Evolutionary conservation across 495 filamentous ascomycete species (phyloP), one percentile per base, ranked within the genome.

Genomic region (Zalerion maritima): DNA sequence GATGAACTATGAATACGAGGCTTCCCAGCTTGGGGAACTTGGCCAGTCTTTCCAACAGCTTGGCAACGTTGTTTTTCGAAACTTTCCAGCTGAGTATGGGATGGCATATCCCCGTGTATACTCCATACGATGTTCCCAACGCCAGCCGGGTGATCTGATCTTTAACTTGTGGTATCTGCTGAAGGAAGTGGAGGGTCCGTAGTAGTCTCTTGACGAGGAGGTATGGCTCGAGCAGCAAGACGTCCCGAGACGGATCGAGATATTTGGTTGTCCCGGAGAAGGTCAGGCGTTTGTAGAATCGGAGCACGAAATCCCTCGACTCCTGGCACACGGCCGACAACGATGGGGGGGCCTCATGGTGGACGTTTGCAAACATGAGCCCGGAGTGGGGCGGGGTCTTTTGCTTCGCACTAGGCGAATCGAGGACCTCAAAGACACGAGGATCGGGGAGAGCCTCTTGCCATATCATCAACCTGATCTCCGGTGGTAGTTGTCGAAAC

Each of bases 221-320:
- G 34, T 64, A 62, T 3, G 59, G 59, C 38, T 64, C 59, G 18
- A 64, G 56, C n/a, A 64, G 47, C 24, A 64, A 38, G 18, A 64
- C 57, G 31, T 64, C 59, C 29, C 58, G 55, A 15, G 51, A 48
- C 11, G 59, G 47, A 35, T 64, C 55, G 30, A 64, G 45, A 28
- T 49, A 60, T 33, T 64, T 64, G 32, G 59, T 60, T 18, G 57
- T 59, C 12, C 41, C 42, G 13, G 55, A 58, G 16, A 64, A 48
- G 1, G 55, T 58, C 35, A 64, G 44, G 4, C 56, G 54, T 32
- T 60, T 58, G 42, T 64, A 64, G 31, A 49, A 47, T 33, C 60
- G 58, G 29, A 64, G 39, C 14, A 60, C 59, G 28, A 57, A 56
- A 33, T 49, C 54, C n/a, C 59, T 54, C 30, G 56, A 56, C 42